Conservation (phyloP, 2,329 filamentous ascomycete genomes). For the Myriangium duriaei region DNA sequence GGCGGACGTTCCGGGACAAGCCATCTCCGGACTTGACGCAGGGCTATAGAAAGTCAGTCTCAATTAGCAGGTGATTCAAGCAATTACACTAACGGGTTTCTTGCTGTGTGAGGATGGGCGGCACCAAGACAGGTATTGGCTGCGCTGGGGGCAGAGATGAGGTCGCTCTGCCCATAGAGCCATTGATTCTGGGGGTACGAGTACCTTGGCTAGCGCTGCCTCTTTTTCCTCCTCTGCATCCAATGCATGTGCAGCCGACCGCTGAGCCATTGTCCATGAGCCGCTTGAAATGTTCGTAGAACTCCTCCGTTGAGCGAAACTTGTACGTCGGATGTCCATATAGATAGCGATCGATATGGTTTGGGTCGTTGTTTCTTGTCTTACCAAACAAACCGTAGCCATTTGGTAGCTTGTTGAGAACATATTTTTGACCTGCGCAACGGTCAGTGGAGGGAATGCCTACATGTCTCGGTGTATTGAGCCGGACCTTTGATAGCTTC, state of each 20-base stretch:
- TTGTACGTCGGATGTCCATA: conserved; percentile 43
- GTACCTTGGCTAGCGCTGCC: not conserved
- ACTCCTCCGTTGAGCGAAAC: conserved; percentile 43
- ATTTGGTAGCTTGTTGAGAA: conserved; percentile 39
- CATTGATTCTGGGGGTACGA: not conserved
- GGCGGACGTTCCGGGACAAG: not conserved
- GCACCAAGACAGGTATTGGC: no score
- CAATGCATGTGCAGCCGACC: conserved; percentile 37
- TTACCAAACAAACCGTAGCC: conserved; percentile 43
- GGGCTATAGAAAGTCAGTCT: no score
- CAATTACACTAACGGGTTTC: no score
- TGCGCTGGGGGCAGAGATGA: not conserved
- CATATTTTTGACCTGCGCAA: conserved; percentile 25
- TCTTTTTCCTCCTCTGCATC: conserved; percentile 26
- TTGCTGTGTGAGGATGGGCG: no score
- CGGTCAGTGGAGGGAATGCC: not conserved
- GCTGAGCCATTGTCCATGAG: conserved; percentile 37
- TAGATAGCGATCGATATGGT: conserved; percentile 40
- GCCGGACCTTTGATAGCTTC: conserved; percentile 25
- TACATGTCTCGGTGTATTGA: not conserved
- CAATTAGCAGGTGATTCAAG: no score
- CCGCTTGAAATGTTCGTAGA: conserved; percentile 45
- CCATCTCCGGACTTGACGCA: not conserved
- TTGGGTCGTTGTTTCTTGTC: conserved; percentile 25
- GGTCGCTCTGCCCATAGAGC: not conserved